Base-by-base conservation (phyloP, 257 asterid species). In the Penstemon eatonii region DNA sequence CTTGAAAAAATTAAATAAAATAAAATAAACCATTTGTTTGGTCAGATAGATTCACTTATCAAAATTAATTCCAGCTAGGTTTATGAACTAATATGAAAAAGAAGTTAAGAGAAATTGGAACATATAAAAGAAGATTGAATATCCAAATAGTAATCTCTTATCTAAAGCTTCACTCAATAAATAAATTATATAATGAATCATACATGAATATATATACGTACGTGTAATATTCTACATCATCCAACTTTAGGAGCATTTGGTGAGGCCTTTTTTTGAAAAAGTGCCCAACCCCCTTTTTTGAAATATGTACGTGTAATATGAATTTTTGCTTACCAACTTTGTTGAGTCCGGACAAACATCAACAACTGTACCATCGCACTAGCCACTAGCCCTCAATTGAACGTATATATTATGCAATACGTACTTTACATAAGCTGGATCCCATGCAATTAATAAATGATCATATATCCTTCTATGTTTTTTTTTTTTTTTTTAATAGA, bases 351-450 rank as follows among this genome's bases (percentile, higher is more conserved):
- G 77, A 74, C 79, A 78, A 78, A 44, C 61, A 18, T 13, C 67
- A 69, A 18, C 82, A 73, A 70, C 79, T 70, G 76, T 74, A 69
- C 82, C 67, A 78, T 73, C 79, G 73, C 82, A 78, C 82, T 60
- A 69, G n/a, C 15, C 13, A 49, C 11, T 1, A 49, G 2, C 60
- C 38, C 45, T 65, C 62, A 54, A 25, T 25, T 65, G 36, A 58
- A 65, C 65, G 39, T 56, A 59, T 36, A 45, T 56, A 59, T 36
- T 3, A 2, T 40, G 6, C 42, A 49, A 49, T 45, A 15, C 51
- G 46, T 61, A 60, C 69, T 13, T 69, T 65, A 49, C 33, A 25
- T 63, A 50, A 56, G 55, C 59, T 64, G 73, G 56, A 50, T 75
- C 64, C 73, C 73, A 63, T 64, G 56, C 46, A 33, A 56, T 15